Evolutionary conservation across 108 stramenopile genomes (phyloP), one percentile per base, ranked within the genome.

Genomic region (Fragilaria radians): DNA sequence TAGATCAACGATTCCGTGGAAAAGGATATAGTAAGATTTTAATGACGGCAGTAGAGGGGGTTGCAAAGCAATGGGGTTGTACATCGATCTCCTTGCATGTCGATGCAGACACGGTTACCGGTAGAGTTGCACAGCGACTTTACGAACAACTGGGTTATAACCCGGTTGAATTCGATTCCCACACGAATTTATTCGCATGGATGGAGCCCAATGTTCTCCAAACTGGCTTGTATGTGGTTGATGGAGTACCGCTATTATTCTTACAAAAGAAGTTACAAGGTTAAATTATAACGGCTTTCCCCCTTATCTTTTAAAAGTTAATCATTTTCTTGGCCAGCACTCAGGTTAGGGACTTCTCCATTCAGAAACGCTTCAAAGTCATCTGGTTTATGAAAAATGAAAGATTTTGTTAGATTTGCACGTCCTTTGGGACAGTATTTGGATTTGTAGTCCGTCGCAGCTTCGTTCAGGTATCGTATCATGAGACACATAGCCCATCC

Each of bases 31-130:
- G 61, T 19, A 78, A 79, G 45, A 31, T 83, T 0, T 58, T 87
- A 3, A 81, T 87, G 82, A 63, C 72, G 26, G 78, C 82, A 22
- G 45, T 60, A 2, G 86, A 87, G 56, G 86, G 86, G 9, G 64
- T 83, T n/a, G 82, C 86, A 0, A 57, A 57, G 54, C 31, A 59
- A 17, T 87, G 86, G 86, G 76, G 62, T 0, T 79, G 77, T 54
- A 17, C n/a, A 0, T 78, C 71, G 34, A 51, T 81, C 1, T 69
- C 69, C 24, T 64, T 87, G 61, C 86, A 87, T 57, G 78, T 77
- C 31, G 82, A 87, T 65, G 86, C 86, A 9, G 73, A 81, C 63
- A 68, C 62, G 46, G 22, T 60, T 7, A 63, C 67, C 14, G 85
- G 86, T 2, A 54, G 57, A 45, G 52, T 76, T 4, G 66, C 82